A percentile compares a stretch with the other conserved stretches of the same genome.
Conservation (phyloP, 2,329 filamentous ascomycete species). For the Colletotrichum graminicola region DNA sequence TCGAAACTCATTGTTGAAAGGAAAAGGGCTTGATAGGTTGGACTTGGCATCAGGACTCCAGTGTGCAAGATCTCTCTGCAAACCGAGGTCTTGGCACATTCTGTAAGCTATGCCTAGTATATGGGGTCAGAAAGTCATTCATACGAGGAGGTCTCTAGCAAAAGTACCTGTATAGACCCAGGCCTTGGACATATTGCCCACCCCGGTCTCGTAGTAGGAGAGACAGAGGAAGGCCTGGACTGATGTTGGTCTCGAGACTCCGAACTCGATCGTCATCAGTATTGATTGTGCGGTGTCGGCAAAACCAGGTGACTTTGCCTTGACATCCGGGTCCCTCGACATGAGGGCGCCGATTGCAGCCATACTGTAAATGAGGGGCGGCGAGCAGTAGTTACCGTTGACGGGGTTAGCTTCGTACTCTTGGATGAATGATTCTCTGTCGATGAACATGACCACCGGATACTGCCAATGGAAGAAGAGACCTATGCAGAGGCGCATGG, state of each 20-base stretch:
- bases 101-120: slow-evolving; percentile 48
- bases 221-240: slow-evolving; percentile 48
- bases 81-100: slow-evolving; percentile 49
- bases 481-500: slow-evolving; percentile 38
- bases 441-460: slow-evolving; percentile 50
- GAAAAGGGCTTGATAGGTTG: slow-evolving; percentile 26
- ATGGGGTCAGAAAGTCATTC: slow-evolving; percentile 6
- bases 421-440: slow-evolving; percentile 46
- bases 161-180: slow-evolving; percentile 44
- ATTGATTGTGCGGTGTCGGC: slow-evolving; percentile 45
- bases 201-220: slow-evolving; percentile 47
- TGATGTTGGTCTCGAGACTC: slow-evolving; percentile 44
- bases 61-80: slow-evolving; percentile 46
- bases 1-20: slow-evolving; percentile 46
- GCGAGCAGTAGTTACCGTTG: slow-evolving; percentile 48
- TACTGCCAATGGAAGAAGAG: slow-evolving; percentile 49
- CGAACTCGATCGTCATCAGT: slow-evolving; percentile 43
- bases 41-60: slow-evolving; percentile 44
- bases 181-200: slow-evolving; percentile 47
- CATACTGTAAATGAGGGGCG: slow-evolving; percentile 43
- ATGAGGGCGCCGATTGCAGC: slow-evolving; percentile 46
- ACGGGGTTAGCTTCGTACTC: slow-evolving; percentile 24
- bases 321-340: slow-evolving; percentile 35
- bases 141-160: slow-evolving; percentile 1
- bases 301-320: slow-evolving; percentile 38